Conservation (phyloP, 2,329 filamentous ascomycete species). For the Claviceps sp. region DNA sequence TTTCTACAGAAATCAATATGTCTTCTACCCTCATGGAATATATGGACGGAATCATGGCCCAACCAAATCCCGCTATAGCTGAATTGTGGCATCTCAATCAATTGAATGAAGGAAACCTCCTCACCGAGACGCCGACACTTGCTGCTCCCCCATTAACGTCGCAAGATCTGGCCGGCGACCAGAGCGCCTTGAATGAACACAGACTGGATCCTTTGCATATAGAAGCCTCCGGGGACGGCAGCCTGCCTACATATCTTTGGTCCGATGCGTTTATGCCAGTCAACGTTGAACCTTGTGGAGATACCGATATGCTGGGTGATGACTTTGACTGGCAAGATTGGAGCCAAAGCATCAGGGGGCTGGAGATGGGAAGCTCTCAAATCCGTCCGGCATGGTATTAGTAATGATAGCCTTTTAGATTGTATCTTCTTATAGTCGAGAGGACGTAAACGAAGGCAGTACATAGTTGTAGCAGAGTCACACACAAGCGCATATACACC, state of each 20-base stretch:
- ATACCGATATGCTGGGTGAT: constrained; percentile 26
- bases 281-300: constrained; percentile 17
- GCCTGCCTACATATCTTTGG: constrained; percentile 30
- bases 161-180: background rate
- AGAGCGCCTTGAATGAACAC: constrained; percentile 10
- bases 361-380: constrained; percentile 21
- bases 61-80: constrained; percentile 21
- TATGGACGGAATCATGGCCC: constrained; percentile 24
- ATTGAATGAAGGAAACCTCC: background rate
- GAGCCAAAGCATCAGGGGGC: constrained; percentile 27
- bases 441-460: too few relatives aligned
- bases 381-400: constrained; percentile 12
- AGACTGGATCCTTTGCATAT: constrained; percentile 9
- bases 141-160: background rate
- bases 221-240: constrained; percentile 18
- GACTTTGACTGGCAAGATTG: constrained; percentile 37
- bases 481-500: too few relatives aligned
- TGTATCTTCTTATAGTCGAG: too few relatives aligned
- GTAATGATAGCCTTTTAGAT: background rate
- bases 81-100: constrained; percentile 18
- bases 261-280: constrained; percentile 18
- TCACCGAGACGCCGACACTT: background rate
- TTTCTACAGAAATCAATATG: constrained; percentile 13
- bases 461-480: too few relatives aligned
- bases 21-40: constrained; percentile 19